Evolutionary conservation across 768 basidiomycete species (phyloP), one percentile per base, ranked within the genome.

Genomic region (Cystofilobasidium macerans): DNA sequence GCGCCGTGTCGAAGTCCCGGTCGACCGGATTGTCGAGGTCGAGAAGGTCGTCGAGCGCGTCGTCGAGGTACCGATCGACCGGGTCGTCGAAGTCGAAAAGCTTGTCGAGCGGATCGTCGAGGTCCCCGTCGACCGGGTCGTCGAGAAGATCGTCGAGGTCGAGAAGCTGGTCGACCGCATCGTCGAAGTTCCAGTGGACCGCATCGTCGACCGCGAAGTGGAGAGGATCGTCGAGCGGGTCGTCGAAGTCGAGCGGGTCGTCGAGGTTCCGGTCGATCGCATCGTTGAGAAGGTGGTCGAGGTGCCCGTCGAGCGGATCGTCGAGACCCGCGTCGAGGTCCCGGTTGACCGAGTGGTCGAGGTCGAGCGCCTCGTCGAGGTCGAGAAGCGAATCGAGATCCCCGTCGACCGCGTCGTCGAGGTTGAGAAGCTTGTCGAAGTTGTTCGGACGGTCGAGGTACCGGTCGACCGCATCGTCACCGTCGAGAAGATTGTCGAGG

Each of bases 241-340:
- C 8, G 68, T 72, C 57, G 70, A 73, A 28, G 64, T 70, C 56
- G 65, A 59, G 28, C 33, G 43, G 24, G 51, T 69, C 24, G 73
- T 74, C 69, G 61, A 70, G 20, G 69, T n/a, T n/a, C n/a, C n/a
- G n/a, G 62, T 60, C 54, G 64, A 65, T 36, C 33, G 40, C 18
- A 54, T 62, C 20, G 69, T 74, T 24, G 74, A 76, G 65, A 74
- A 71, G 64, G 62, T 65, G 26, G 66, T 72, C 9, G 73, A 74
- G 51, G 70, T 71, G 5, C 68, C 69, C 5, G 72, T 75, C 16
- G 70, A 73, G 30, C 69, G 69, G 62, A 70, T 72, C 32, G 69
- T 72, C 24, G 73, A 75, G 36, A 51, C 30, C 51, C 54, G 20
- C 26, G 71, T 70, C 36, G 69, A 70, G 53, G 69, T 74, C 26